Evolutionary conservation across 2,329 filamentous ascomycete species (phyloP), one percentile per base, ranked within the genome.

Genomic region (Pyrenochaeta sp.): DNA sequence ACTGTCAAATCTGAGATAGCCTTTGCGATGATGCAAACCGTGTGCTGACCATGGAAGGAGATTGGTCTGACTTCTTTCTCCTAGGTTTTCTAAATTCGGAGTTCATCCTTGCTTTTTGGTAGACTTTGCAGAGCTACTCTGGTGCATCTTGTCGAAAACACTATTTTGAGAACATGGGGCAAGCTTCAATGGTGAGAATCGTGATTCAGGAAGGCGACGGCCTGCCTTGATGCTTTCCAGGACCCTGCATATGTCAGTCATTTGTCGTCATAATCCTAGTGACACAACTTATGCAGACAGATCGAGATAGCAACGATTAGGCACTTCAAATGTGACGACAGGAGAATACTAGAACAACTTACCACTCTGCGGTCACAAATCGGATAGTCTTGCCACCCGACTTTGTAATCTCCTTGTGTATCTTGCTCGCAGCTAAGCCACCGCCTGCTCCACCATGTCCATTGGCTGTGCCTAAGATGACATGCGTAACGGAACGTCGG

Each of bases 311-410:
- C n/a, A n/a, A n/a, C n/a, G n/a, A n/a, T n/a, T n/a, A n/a, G n/a
- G n/a, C n/a, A n/a, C n/a, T n/a, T n/a, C n/a, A n/a, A n/a, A n/a
- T n/a, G n/a, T n/a, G n/a, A n/a, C n/a, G n/a, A n/a, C n/a, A n/a
- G n/a, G n/a, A n/a, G n/a, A n/a, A n/a, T n/a, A n/a, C n/a, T n/a
- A n/a, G n/a, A n/a, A n/a, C n/a, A 35, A 49, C 75, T 47, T 48
- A 67, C 90, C 91, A 96, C 59, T 95, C 87, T 18, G 86, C 89
- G 37, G 80, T 83, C 40, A 96, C 87, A 69, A 88, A 93, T 73
- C 86, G 92, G 37, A 96, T 79, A 18, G 81, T 83, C 51, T 82
- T 84, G 8, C 89, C 89, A 15, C 86, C 79, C 3, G 84, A 76
- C 41, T 81, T 80, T 18, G 76, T 72, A 42, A 95, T 87, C 74